phyloP scores from a whole-genome alignment of 306 rosid genomes.

The Oxytropis ochrocephala region DNA sequence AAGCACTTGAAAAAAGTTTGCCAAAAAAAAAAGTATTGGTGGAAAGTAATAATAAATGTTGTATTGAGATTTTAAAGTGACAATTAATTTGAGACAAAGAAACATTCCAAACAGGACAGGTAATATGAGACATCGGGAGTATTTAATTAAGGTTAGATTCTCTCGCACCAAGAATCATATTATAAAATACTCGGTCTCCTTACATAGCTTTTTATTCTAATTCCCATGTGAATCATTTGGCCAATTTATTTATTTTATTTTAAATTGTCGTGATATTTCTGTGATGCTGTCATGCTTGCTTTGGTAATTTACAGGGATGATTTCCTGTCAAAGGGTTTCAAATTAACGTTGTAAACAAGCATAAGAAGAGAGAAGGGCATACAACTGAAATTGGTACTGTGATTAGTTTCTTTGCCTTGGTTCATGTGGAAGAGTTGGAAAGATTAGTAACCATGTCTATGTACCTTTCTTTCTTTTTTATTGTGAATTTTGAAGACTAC shows the following conservation, averaged over 20 bases:
- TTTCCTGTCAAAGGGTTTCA: constrained; percentile 58
- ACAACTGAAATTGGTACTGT: background rate
- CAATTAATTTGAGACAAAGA: no score
- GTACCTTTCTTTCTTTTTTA: background rate
- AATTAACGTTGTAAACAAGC: constrained; percentile 36
- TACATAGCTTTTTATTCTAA: background rate
- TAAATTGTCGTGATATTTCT: background rate
- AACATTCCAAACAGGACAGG: no score
- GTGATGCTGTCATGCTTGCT: background rate
- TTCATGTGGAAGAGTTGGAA: constrained; percentile 8
- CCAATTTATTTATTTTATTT: constrained; percentile 1
- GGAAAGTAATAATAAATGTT: no score
- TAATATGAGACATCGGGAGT: no score
- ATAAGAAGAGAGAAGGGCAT: background rate
- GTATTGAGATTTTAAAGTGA: no score
- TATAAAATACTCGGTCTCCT: background rate
- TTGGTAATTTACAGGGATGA: constrained; percentile 39
- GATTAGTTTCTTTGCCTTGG: background rate
- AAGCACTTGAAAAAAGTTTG: no score
- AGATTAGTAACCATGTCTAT: background rate
- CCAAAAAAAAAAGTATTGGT: no score
- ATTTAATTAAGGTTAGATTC: background rate
- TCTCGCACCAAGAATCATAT: background rate
- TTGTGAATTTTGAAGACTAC: background rate
- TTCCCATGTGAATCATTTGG: background rate